phyloP scores from a whole-genome alignment of 495 filamentous ascomycete species.

The Daldinia concentrica region DNA sequence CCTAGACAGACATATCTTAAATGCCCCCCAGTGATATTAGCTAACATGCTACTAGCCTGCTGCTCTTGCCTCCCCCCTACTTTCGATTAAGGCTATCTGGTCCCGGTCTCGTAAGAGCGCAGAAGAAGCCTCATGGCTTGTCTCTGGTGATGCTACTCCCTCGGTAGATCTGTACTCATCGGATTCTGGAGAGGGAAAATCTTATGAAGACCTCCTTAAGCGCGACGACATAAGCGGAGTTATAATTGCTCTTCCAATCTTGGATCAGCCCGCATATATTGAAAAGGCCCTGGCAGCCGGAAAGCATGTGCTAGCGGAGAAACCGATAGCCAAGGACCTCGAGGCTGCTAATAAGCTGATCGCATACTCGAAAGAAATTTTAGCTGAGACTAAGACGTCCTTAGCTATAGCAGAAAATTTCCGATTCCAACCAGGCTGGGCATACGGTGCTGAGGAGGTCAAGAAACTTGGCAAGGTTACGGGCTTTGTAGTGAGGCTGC shows the following conservation, averaged over 20 bases:
- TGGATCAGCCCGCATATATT: slow-evolving; percentile 65
- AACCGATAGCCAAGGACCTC: slow-evolving; percentile 78
- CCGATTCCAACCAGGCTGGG: slow-evolving; percentile 68
- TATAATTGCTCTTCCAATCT: slow-evolving; percentile 75
- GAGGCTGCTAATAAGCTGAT: slow-evolving; percentile 69
- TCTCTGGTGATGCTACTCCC: slow-evolving; percentile 42
- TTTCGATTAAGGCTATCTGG: slow-evolving; percentile 69
- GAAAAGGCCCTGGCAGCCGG: slow-evolving; percentile 69
- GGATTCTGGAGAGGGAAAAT: slow-evolving; percentile 64
- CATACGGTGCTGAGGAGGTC: slow-evolving; percentile 66
- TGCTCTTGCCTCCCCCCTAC: slow-evolving; percentile 55
- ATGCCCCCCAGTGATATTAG: slow-evolving; percentile 15
- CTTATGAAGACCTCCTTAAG: slow-evolving; percentile 68
- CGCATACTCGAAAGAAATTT: slow-evolving; percentile 65
- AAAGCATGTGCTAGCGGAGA: slow-evolving; percentile 86
- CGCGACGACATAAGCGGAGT: slow-evolving; percentile 73
- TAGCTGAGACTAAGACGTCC: slow-evolving; percentile 53
- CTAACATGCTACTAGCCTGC: slow-evolving; percentile 54
- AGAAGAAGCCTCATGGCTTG: slow-evolving; percentile 45
- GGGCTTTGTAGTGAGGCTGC: slow-evolving; percentile 67
- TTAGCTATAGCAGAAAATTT: slow-evolving; percentile 82
- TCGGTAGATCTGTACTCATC: slow-evolving; percentile 66
- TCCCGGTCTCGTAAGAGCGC: slow-evolving; percentile 65
- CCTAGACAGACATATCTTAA: slow-evolving; percentile 15
- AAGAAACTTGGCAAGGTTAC: slow-evolving; percentile 69